Evolutionary conservation across 2,329 filamentous ascomycete genomes (phyloP), one percentile per base, ranked within the genome.

Genomic region (Ustulina deusta): DNA sequence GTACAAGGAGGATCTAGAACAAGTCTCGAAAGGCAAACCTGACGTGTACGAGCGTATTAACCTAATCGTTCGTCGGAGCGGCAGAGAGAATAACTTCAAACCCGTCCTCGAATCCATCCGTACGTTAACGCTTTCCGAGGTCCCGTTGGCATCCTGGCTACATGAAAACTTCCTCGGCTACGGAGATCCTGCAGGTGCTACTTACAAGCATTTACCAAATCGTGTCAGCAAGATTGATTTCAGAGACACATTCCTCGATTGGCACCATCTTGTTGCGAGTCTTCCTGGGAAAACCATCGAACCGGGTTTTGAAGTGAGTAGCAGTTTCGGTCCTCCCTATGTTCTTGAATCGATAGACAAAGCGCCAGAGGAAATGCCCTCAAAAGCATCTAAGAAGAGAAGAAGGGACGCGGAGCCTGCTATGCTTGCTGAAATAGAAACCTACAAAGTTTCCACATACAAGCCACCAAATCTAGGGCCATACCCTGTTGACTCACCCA

Each of bases 111-210:
- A 97, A 74, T 97, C 94, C 0, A 97, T 99, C 76, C 93, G 91
- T 76, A 92, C 89, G 71, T 86, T 99, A 34, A 91, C 93, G 1
- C 84, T 97, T 38, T 94, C 94, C 0, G 93, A 97, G 73, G 90
- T 95, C 22, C 92, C 93, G 6, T 85, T 98, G 61, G 94, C 96
- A 15, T 88, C 90, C 1, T 99, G 96, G 96, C 85, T 99, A 49
- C 93, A 97, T 75, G 96, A 98, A 73, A 95, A 98, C 10, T 99
- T 98, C 79, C 83, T 99, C n/a, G 96, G 96, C 2, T 98, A 97
- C 78, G 96, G 96, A 54, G 94, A 99, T 79, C 95, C 96, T 65
- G 88, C 93, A 34, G 91, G 92, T 66, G 96, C 96, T 38, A 92
- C 89, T 25, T 97, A 97, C 81, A 93, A 92, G 70, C 90, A 93